Evolutionary conservation across 2,329 filamentous ascomycete genomes (phyloP).

Genomic region (Raffaelea albimanens): DNA sequence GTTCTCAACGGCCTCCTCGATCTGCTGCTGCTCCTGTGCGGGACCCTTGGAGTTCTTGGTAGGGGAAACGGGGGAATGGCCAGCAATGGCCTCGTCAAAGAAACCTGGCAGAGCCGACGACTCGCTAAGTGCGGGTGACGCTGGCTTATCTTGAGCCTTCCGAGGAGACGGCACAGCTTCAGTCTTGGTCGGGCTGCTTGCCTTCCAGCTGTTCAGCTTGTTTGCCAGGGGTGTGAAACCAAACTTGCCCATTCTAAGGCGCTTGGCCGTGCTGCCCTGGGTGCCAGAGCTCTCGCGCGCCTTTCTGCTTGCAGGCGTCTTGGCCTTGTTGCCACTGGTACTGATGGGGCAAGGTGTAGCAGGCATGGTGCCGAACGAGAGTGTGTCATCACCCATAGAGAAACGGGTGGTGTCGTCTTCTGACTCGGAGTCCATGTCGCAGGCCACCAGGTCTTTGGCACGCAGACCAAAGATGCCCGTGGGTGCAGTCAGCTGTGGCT

Average conservation of each 20-base stretch:
- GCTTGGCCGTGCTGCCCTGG: slow-evolving; percentile 19
- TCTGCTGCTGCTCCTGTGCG: background rate
- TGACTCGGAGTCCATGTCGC: slow-evolving; percentile 44
- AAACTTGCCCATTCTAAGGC: slow-evolving; percentile 19
- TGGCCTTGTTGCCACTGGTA: slow-evolving; percentile 12
- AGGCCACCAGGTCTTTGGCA: slow-evolving; percentile 35
- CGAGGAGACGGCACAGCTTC: too few species aligned
- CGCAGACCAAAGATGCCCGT: slow-evolving; percentile 33
- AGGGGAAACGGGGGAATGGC: slow-evolving; percentile 18
- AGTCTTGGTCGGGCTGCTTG: slow-evolving; percentile 43
- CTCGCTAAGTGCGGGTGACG: too few species aligned
- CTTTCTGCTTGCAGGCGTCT: slow-evolving; percentile 2
- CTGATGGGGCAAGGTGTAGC: slow-evolving; percentile 32
- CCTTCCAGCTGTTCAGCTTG: slow-evolving; percentile 53
- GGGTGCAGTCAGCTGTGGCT: slow-evolving; percentile 14
- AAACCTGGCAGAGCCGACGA: too few species aligned
- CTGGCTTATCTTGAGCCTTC: slow-evolving; percentile 15
- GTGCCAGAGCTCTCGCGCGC: slow-evolving; percentile 10
- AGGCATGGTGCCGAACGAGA: slow-evolving; percentile 20
- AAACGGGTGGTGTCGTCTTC: slow-evolving; percentile 38
- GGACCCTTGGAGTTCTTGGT: too few species aligned
- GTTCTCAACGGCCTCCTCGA: slow-evolving; percentile 2
- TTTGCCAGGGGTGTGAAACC: slow-evolving; percentile 57
- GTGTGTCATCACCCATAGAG: background rate
- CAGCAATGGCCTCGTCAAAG: slow-evolving; percentile 54